These are phyloP conservation scores for Platismatia glauca DNA, from an alignment of 495 filamentous ascomycete genomes.

Conservation along the genomic window DNA sequence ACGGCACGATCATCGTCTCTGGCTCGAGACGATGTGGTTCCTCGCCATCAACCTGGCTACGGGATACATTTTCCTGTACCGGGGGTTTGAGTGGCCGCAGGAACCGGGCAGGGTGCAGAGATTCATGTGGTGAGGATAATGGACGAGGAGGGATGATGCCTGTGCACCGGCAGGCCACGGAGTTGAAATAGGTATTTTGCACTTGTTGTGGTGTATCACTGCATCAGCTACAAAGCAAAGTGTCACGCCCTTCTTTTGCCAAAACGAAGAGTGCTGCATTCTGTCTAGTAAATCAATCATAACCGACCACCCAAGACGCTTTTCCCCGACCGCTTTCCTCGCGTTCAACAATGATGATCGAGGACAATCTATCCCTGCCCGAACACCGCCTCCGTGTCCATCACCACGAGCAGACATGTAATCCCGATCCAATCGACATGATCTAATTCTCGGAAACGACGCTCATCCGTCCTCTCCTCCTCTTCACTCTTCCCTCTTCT, in stretches of 20 bases:
- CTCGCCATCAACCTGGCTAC: slow-evolving; percentile 60
- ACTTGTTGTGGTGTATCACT: background rate
- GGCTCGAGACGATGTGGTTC: slow-evolving; percentile 74
- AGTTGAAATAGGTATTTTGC: background rate
- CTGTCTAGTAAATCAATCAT: fast-evolving
- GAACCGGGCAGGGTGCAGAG: slow-evolving; percentile 75
- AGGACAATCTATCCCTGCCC: background rate
- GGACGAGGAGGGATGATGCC: background rate
- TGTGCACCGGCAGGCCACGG: too few species aligned
- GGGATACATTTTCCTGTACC: slow-evolving; percentile 71
- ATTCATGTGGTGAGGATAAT: slow-evolving; percentile 72
- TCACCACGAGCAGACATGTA: background rate
- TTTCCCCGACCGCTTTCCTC: background rate
- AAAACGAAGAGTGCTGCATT: background rate
- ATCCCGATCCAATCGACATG: background rate
- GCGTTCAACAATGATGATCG: background rate
- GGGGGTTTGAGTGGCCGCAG: slow-evolving; percentile 71
- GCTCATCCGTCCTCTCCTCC: too few species aligned
- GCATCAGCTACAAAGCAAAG: background rate
- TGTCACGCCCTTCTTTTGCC: background rate
- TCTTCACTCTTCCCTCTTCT: too few species aligned
- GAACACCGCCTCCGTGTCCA: background rate
- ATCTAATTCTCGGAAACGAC: too few species aligned
- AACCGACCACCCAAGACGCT: background rate
- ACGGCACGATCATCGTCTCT: slow-evolving; percentile 37